These are phyloP conservation scores for Aristolochia fimbriata DNA, from an alignment of 164 flowering plant genomes.

Conservation along the genomic window DNA sequence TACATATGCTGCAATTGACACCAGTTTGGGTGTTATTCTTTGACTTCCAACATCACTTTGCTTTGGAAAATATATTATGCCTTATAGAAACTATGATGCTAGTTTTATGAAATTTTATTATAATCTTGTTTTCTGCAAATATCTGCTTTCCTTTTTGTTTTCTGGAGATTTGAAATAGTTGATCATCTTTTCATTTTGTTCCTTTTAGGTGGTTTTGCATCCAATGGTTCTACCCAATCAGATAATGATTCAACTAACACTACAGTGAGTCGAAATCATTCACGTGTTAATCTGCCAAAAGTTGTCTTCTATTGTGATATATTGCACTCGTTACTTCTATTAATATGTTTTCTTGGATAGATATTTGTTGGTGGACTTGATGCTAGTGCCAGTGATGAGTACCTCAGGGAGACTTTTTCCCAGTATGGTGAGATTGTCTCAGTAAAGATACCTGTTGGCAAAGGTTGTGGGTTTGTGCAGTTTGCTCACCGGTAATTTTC, in stretches of 20 bases:
- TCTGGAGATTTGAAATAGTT: too few species aligned
- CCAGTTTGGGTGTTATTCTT: too few species aligned
- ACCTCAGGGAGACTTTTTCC: conserved; percentile 74
- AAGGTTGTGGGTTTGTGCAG: conserved; percentile 96
- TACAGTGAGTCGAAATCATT: conserved; percentile 46
- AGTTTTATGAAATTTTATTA: too few species aligned
- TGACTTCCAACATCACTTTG: too few species aligned
- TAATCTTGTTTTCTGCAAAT: too few species aligned
- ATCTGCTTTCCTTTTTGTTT: too few species aligned
- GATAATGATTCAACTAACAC: conserved; percentile 70
- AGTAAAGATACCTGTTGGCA: conserved; percentile 85
- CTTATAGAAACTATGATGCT: too few species aligned
- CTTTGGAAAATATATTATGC: too few species aligned
- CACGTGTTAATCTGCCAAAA: background rate
- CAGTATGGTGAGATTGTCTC: conserved; percentile 78
- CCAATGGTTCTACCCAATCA: conserved; percentile 52
- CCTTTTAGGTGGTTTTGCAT: conserved; percentile 46
- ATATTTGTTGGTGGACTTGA: conserved; percentile 98
- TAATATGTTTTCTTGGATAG: conserved; percentile 24
- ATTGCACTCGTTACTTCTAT: background rate
- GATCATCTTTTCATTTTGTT: too few species aligned
- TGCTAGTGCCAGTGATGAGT: conserved; percentile 74
- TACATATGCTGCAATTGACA: too few species aligned
- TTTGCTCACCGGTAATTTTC: conserved; percentile 68
- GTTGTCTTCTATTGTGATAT: background rate